These are phyloP conservation scores for Microdochium nivale DNA, from an alignment of 2,329 filamentous ascomycete species.

Conservation along the genomic window DNA sequence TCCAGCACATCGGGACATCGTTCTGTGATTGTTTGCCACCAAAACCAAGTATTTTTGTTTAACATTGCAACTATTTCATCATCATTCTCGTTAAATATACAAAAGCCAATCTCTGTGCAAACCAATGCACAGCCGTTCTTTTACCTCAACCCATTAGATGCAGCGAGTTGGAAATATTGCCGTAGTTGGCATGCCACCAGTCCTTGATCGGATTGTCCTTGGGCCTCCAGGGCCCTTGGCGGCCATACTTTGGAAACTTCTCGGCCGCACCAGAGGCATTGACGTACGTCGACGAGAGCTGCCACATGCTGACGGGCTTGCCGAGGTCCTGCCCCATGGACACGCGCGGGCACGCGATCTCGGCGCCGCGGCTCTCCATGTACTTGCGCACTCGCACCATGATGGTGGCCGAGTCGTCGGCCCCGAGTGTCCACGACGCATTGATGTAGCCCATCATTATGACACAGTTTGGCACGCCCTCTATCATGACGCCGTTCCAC, in stretches of 20 bases:
- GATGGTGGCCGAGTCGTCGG: constrained; percentile 42
- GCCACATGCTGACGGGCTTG: constrained; percentile 8
- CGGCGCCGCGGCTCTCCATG: constrained; percentile 34
- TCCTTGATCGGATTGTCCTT: constrained; percentile 1
- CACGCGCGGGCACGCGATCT: constrained; percentile 33
- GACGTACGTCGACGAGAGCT: constrained; percentile 7
- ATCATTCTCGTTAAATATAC: no score
- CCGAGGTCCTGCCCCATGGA: constrained; percentile 14
- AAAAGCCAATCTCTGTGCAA: no score
- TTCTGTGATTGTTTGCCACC: no score
- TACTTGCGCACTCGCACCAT: constrained; percentile 39
- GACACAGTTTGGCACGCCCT: constrained; percentile 52
- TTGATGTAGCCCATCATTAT: constrained; percentile 53
- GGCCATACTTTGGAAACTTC: constrained; percentile 5
- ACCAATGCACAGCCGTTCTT: no score
- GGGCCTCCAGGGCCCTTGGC: constrained; percentile 6
- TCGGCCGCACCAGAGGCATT: background rate
- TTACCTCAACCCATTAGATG: constrained; percentile 1
- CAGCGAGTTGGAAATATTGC: constrained; percentile 5
- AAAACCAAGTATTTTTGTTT: no score
- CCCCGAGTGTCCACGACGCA: constrained; percentile 53
- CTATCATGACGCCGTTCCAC: constrained; percentile 54
- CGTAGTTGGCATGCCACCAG: constrained; percentile 6
- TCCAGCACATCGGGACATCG: no score
- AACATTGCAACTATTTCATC: no score